Conservation (phyloP, 768 basidiomycete species). For the Leccinum disarticulatum region DNA sequence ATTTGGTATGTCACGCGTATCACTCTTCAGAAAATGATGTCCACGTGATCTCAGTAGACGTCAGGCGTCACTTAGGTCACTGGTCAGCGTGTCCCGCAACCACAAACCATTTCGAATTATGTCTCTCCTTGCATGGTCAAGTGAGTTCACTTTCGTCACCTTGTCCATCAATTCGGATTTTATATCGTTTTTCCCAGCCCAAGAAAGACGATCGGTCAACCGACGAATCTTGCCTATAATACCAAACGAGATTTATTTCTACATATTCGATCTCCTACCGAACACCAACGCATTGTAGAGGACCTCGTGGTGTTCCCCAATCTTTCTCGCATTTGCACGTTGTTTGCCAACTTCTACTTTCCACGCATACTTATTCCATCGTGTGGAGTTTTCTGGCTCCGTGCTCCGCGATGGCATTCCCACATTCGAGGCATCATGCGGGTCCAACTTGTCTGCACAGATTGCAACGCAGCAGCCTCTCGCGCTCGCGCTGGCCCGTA, state of each 20-base stretch:
- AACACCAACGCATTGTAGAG: constrained; percentile 15
- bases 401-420: constrained; percentile 8
- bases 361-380: constrained; percentile 42
- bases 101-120: no score
- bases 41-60: no score
- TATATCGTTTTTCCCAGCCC: constrained; percentile 18
- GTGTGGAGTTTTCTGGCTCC: constrained; percentile 21
- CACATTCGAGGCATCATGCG: not conserved
- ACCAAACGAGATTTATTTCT: constrained; percentile 43
- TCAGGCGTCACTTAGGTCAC: no score
- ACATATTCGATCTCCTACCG: constrained; percentile 25
- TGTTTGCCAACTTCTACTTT: constrained; percentile 40
- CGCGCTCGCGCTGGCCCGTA: not conserved
- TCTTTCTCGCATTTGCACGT: constrained; percentile 43
- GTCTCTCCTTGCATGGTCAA: no score
- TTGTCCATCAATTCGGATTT: not conserved
- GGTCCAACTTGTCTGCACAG: not conserved
- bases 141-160: no score
- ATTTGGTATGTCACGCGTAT: no score
- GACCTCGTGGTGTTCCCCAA: constrained; percentile 9
- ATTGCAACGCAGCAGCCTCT: not conserved
- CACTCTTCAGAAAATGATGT: no score
- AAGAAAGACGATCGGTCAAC: constrained; percentile 1
- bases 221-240: constrained; percentile 31
- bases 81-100: no score